Percentiles rank a stretch among this genome's conserved stretches.
Conservation (phyloP, 345 rosid genomes). For the Pistacia vera region DNA sequence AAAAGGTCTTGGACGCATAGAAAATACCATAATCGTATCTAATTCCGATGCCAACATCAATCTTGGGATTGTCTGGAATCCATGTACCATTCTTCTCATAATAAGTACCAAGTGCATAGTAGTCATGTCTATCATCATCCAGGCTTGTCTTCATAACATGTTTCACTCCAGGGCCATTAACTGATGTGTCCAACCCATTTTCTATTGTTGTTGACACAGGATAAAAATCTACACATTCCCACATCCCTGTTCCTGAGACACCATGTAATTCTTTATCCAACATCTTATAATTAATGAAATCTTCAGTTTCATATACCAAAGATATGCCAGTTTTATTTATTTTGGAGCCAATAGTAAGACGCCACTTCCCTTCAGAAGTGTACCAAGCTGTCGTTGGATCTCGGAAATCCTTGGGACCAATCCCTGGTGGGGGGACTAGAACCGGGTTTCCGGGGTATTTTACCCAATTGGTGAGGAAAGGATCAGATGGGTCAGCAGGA, state of each 20-base stretch:
- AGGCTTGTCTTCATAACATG: constrained; percentile 66
- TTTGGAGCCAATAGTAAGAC: constrained; percentile 75
- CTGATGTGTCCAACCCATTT: constrained; percentile 60
- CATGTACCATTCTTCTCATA: constrained; percentile 43
- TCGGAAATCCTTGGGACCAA: constrained; percentile 68
- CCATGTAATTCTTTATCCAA: constrained; percentile 48
- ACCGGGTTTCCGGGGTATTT: constrained; percentile 77
- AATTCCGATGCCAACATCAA: constrained; percentile 68
- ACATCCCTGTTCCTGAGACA: constrained; percentile 84
- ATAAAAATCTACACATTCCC: constrained; percentile 85
- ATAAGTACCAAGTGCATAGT: constrained; percentile 66
- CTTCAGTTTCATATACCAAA: constrained; percentile 73
- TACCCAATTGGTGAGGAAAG: constrained; percentile 72
- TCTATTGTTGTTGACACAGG: constrained; percentile 43
- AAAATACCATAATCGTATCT: constrained; percentile 71
- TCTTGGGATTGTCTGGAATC: constrained; percentile 53
- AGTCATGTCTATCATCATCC: constrained; percentile 64
- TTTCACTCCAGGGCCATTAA: constrained; percentile 46
- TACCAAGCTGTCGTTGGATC: constrained; percentile 98
- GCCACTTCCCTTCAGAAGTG: constrained; percentile 80
- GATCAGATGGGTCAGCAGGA: constrained; percentile 75
- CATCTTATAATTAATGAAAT: constrained; percentile 54
- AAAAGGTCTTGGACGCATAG: constrained; percentile 76
- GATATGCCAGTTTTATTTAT: constrained; percentile 67
- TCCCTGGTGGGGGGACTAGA: constrained; percentile 71